Evolutionary conservation across 768 basidiomycete species (phyloP).

Genomic region (Leccinum obscurum): DNA sequence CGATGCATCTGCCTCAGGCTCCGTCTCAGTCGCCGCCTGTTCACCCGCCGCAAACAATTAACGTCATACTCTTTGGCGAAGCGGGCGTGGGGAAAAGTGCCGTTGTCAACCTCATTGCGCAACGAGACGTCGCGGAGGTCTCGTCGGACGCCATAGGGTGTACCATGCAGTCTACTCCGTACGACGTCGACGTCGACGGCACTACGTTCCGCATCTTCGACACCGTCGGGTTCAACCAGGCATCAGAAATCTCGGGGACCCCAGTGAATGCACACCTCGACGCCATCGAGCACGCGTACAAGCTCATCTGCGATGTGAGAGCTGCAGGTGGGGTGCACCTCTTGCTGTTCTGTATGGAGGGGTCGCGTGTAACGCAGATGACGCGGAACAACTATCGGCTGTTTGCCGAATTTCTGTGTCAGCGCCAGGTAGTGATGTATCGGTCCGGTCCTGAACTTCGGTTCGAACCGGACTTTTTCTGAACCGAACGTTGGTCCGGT

Average conservation of each 20-base stretch:
- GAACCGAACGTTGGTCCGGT: constrained; percentile 1
- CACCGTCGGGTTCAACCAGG: constrained; percentile 26
- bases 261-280: neutral
- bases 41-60: neutral
- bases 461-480: constrained; percentile 6
- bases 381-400: constrained; percentile 36
- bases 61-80: constrained; percentile 9
- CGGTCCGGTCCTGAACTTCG: constrained; percentile 3
- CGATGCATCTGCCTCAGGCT: no score
- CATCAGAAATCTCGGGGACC: neutral
- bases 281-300: constrained; percentile 13
- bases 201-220: constrained; percentile 23
- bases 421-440: constrained; percentile 18
- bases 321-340: constrained; percentile 34
- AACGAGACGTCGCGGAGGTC: neutral
- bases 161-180: constrained; percentile 27
- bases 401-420: constrained; percentile 39
- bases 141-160: constrained; percentile 23
- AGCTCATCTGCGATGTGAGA: constrained; percentile 29
- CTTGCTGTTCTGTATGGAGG: constrained; percentile 38
- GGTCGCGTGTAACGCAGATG: constrained; percentile 26
- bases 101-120: constrained; percentile 8
- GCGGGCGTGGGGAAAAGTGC: constrained; percentile 9
- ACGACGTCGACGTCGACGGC: constrained; percentile 19
- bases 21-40: no score